Conservation (phyloP, 495 filamentous ascomycete species). For the Neurospora sp. region DNA sequence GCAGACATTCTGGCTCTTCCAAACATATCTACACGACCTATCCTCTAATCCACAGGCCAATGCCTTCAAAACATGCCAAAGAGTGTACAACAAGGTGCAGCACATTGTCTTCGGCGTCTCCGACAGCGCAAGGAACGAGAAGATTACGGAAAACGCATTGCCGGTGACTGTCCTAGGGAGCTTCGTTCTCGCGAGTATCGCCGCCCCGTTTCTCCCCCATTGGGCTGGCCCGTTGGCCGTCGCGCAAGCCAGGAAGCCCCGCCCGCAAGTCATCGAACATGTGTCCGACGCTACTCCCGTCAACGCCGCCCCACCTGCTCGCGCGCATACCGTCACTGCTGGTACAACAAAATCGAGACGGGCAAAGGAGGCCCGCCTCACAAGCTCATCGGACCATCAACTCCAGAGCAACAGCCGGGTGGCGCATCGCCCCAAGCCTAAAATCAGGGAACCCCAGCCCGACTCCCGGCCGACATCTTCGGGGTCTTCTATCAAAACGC, state of each 20-base stretch:
- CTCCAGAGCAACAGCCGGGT: slow-evolving; percentile 5
- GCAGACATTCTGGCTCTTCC: slow-evolving; percentile 77
- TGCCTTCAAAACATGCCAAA: slow-evolving; percentile 60
- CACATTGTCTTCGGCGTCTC: slow-evolving; percentile 64
- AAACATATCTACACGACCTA: slow-evolving; percentile 70
- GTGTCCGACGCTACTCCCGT: slow-evolving; percentile 36
- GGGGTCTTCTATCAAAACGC: slow-evolving; percentile 1
- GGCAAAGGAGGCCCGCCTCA: slow-evolving; percentile 31
- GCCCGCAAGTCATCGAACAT: slow-evolving; percentile 29
- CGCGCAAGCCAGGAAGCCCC: slow-evolving; percentile 61
- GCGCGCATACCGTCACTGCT: slow-evolving; percentile 53
- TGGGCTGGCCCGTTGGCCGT: slow-evolving; percentile 63
- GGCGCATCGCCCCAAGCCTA: slow-evolving; percentile 19
- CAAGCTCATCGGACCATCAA: slow-evolving; percentile 30
- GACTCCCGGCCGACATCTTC: slow-evolving; percentile 11
- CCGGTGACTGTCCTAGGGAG: slow-evolving; percentile 63
- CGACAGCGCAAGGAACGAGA: slow-evolving; percentile 50
- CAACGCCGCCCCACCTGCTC: slow-evolving; percentile 40
- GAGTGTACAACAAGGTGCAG: slow-evolving; percentile 73
- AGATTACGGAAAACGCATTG: slow-evolving; percentile 64
- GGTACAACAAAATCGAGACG: slow-evolving; percentile 36
- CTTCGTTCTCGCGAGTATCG: slow-evolving; percentile 56
- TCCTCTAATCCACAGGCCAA: slow-evolving; percentile 55
- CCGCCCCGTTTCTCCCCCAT: slow-evolving; percentile 40
- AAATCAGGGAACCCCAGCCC: slow-evolving; percentile 5